These are phyloP conservation scores for Parasitella parasitica DNA, from an alignment of 371 early-diverging fungal genomes.

Conservation along the genomic window DNA sequence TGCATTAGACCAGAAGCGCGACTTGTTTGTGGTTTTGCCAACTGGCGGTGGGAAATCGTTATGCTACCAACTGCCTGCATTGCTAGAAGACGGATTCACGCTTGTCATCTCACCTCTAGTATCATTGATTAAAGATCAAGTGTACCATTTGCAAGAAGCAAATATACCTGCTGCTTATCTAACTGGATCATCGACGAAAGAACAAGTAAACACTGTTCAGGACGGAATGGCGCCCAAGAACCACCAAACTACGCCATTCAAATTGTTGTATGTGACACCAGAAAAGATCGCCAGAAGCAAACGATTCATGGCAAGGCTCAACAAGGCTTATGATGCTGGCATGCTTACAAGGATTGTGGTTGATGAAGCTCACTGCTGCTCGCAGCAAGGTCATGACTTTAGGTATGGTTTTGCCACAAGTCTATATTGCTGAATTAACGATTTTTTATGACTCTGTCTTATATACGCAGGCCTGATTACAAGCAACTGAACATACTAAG, in stretches of 20 bases:
- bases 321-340: conserved; percentile 61
- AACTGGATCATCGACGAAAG: conserved; percentile 56
- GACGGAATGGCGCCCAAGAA: conserved; percentile 38
- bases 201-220: conserved; percentile 52
- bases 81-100: conserved; percentile 74
- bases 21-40: conserved; percentile 85
- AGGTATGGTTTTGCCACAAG: conserved; percentile 34
- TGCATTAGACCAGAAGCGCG: conserved; percentile 63
- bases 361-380: conserved; percentile 86
- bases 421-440: neutral
- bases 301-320: conserved; percentile 65
- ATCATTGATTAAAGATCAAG: conserved; percentile 85
- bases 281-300: conserved; percentile 82
- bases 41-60: conserved; percentile 92
- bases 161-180: conserved; percentile 71
- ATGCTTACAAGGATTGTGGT: conserved; percentile 74
- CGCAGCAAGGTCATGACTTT: conserved; percentile 91
- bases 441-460: neutral
- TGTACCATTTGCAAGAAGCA: conserved; percentile 68
- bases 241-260: conserved; percentile 27
- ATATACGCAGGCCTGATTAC: conserved; percentile 44
- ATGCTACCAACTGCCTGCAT: conserved; percentile 87
- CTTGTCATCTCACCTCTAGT: conserved; percentile 85
- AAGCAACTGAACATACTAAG: conserved; percentile 40
- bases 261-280: conserved; percentile 88